Conservation (phyloP, 345 rosid species). For the Camelina neglecta region DNA sequence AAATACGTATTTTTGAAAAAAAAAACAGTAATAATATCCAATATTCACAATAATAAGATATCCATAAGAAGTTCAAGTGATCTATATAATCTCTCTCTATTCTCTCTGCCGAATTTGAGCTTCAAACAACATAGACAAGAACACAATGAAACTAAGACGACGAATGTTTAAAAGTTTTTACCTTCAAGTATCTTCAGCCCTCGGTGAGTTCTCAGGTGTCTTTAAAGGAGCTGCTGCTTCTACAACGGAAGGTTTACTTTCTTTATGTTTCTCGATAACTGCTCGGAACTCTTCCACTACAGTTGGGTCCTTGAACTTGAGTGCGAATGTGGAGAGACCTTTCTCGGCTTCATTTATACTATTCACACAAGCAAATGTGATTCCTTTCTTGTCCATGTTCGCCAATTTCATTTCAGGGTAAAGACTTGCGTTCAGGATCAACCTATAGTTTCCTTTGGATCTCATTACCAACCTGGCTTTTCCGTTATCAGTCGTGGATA, state of each 20-base stretch:
- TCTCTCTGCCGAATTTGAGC: constrained; percentile 25
- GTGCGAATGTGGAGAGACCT: constrained; percentile 73
- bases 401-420: constrained; percentile 92
- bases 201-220: constrained; percentile 86
- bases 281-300: constrained; percentile 67
- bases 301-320: constrained; percentile 79
- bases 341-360: constrained; percentile 61
- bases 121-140: constrained; percentile 11
- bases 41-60: background rate
- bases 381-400: constrained; percentile 85
- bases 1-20: background rate
- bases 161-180: constrained; percentile 7
- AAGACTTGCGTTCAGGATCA: constrained; percentile 85
- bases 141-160: background rate
- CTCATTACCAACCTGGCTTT: constrained; percentile 86
- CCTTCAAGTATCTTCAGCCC: constrained; percentile 49
- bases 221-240: constrained; percentile 50
- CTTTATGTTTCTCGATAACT: constrained; percentile 59
- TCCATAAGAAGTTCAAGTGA: constrained; percentile 9
- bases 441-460: constrained; percentile 81
- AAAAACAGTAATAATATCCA: background rate
- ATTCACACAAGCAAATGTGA: constrained; percentile 89
- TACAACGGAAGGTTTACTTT: constrained; percentile 36
- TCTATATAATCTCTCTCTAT: constrained; percentile 19
- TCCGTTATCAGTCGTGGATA: constrained; percentile 54